These are phyloP conservation scores for Aspergillus aculeatinus DNA, from an alignment of 2,329 filamentous ascomycete species.

Conservation along the genomic window DNA sequence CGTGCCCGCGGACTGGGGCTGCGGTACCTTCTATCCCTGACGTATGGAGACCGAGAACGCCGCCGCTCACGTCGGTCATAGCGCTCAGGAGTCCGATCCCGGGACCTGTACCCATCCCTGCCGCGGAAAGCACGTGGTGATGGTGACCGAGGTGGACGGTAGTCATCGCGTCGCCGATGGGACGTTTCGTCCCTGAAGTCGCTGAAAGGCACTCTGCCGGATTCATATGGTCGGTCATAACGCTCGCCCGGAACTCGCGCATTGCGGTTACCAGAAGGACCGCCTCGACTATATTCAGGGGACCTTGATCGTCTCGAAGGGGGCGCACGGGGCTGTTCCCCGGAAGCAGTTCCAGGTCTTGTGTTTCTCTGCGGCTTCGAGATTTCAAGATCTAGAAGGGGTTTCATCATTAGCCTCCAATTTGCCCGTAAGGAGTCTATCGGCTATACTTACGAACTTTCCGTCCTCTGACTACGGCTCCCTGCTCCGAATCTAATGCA, in stretches of 20 bases:
- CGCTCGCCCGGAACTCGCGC: constrained; percentile 39
- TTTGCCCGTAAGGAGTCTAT: constrained; percentile 13
- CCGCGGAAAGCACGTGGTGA: constrained; percentile 61
- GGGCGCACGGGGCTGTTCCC: constrained; percentile 38
- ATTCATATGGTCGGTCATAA: constrained; percentile 43
- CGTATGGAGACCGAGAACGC: constrained; percentile 68
- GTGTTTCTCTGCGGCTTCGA: constrained; percentile 84
- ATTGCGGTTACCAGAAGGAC: constrained; percentile 31
- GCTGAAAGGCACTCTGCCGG: constrained; percentile 42
- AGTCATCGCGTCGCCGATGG: constrained; percentile 60
- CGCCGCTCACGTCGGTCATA: constrained; percentile 57
- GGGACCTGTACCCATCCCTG: constrained; percentile 62
- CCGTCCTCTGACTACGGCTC: constrained; percentile 77
- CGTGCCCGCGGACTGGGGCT: constrained; percentile 67
- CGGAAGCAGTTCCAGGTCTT: constrained; percentile 50
- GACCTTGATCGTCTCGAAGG: constrained; percentile 59
- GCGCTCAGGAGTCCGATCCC: constrained; percentile 47
- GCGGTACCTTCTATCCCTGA: constrained; percentile 63
- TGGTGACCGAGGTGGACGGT: constrained; percentile 57
- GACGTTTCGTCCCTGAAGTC: constrained; percentile 52
- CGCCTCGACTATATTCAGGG: constrained; percentile 57
- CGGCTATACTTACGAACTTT: constrained; percentile 73
- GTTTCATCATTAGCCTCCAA: constrained; percentile 7
- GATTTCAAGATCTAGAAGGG: constrained; percentile 44
- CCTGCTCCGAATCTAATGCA: constrained; percentile 77